A percentile compares a stretch with the other conserved stretches of the same genome.
phyloP scores from a whole-genome alignment of 148 eudicot species.

The Rheum nobile region DNA sequence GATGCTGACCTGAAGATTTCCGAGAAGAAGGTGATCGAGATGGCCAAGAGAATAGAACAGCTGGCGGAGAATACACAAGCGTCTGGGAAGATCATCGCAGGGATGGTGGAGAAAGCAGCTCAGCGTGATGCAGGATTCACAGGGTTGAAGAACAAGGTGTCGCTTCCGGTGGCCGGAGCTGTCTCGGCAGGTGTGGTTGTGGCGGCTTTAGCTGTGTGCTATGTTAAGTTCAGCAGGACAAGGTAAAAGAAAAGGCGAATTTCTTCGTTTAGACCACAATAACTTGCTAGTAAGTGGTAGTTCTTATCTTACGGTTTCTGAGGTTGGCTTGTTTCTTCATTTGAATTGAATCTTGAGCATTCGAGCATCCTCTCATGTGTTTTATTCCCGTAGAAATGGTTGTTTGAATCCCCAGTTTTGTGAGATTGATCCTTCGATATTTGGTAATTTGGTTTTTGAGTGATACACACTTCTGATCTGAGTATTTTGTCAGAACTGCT shows the following conservation, averaged over 20 bases:
- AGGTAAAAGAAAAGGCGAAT: neutral
- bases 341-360: conserved; percentile 4
- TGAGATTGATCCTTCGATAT: neutral
- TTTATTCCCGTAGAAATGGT: neutral
- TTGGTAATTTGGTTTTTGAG: neutral
- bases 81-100: neutral
- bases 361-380: neutral
- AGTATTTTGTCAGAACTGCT: neutral
- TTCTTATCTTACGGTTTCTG: neutral
- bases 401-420: conserved; percentile 5
- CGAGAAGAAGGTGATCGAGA: conserved; percentile 2
- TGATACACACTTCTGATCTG: neutral
- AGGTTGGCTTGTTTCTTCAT: neutral
- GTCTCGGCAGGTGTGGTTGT: conserved; percentile 1
- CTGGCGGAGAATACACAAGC: neutral
- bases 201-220: conserved; percentile 7
- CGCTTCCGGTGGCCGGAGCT: neutral
- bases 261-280: neutral
- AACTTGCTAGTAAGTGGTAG: conserved; percentile 2
- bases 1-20: neutral
- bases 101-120: conserved; percentile 6
- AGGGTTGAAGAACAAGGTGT: neutral
- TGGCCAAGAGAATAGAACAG: neutral
- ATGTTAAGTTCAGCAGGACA: neutral
- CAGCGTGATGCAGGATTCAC: neutral